Evolutionary conservation across 169 alveolate genomes (phyloP), one percentile per base, ranked within the genome.

Genomic region (Eimeria praecox): DNA sequence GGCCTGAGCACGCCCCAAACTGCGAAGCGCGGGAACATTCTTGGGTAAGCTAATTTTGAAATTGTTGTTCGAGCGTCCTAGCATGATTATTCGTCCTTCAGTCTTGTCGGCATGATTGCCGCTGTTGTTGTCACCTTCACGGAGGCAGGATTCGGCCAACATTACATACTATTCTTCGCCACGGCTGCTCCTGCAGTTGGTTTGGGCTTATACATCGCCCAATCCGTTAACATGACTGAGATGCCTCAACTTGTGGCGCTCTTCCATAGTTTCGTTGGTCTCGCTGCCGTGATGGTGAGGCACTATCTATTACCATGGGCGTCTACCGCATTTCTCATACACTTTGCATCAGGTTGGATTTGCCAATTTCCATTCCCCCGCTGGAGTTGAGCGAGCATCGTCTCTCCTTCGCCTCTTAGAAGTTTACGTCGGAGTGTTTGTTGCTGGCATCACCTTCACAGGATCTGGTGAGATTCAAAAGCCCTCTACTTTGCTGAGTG

Each of bases 241-340:
- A 95, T 98, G 97, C 99, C 99, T 59, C 98, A 98, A 95, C 95
- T 98, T 90, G 99, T 99, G 87, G 99, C 99, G 30, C 97, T 98
- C 69, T 98, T 99, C 97, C 99, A 99, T 94, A 96, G 99, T 87
- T 98, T 98, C 85, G 99, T 99, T 83, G 99, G 99, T 42, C 95
- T 99, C 73, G 99, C 99, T 49, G 99, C 99, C 38, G 98, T 98
- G 64, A 73, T 98, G 85, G 99, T 98, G 18, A 97, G 99, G 66
- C 95, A 97, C 89, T 97, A 88, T 27, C 66, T 78, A 90, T 96
- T 97, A 86, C 95, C 90, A 85, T 42, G 12, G 38, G 35, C 49
- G 1, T 3, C 54, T 4, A 54, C 18, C 20, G 0, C 38, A 82
- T n/a, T 18, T 22, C n/a, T 22, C 91, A 56, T 9, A n/a, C 10